Percentiles rank a stretch among this genome's conserved stretches.
phyloP scores from a whole-genome alignment of 257 asterid genomes.

The Penstemon davidsonii region DNA sequence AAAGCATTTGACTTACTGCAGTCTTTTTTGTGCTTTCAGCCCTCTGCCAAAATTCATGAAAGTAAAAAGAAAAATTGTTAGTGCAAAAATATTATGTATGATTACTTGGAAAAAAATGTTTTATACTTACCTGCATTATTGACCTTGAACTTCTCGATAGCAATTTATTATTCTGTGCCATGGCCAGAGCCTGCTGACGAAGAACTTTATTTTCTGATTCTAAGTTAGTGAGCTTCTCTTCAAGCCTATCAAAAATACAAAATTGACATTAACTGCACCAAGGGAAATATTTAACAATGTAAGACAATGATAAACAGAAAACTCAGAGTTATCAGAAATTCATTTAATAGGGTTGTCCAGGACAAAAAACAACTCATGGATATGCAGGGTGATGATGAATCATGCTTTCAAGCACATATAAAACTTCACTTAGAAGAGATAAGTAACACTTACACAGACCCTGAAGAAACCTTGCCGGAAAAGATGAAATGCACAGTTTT shows the following conservation, averaged over 20 bases:
- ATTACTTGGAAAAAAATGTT: constrained; percentile 22
- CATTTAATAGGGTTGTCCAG: constrained; percentile 3
- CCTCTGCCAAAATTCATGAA: constrained; percentile 52
- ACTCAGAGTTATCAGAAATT: constrained; percentile 8
- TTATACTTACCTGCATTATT: constrained; percentile 67
- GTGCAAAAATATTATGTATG: constrained; percentile 20
- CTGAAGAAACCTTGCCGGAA: too few relatives aligned
- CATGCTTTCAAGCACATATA: too few relatives aligned
- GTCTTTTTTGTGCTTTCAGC: constrained; percentile 57
- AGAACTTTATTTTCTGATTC: constrained; percentile 97
- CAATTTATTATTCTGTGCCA: constrained; percentile 85
- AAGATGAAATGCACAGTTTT: too few relatives aligned
- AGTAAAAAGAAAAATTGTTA: constrained; percentile 32
- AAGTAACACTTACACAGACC: too few relatives aligned
- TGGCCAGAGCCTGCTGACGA: constrained; percentile 96
- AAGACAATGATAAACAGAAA: constrained; percentile 23
- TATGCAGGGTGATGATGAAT: too few relatives aligned
- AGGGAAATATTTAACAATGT: constrained; percentile 9
- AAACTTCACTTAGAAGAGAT: too few relatives aligned
- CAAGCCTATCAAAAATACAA: constrained; percentile 62
- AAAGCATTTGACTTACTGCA: constrained; percentile 50
- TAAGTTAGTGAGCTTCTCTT: constrained; percentile 85
- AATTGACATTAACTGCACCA: constrained; percentile 29
- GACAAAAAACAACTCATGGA: not conserved
- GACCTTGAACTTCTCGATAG: constrained; percentile 80